Evolutionary conservation across 2,329 filamentous ascomycete species (phyloP), one percentile per base, ranked within the genome.

Genomic region (Pezicula radicicola): DNA sequence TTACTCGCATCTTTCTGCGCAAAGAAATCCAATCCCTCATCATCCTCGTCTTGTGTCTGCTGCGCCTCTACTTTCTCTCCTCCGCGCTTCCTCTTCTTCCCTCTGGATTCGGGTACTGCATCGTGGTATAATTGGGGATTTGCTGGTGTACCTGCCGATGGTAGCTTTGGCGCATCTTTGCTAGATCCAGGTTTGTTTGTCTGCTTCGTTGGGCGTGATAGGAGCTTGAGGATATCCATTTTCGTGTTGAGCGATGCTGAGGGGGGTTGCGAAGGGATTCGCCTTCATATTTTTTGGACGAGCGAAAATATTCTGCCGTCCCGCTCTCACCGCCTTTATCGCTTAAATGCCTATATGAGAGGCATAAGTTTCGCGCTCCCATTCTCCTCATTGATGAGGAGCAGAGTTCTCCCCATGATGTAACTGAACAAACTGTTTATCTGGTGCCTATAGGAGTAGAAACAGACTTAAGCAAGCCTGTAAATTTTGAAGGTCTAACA

Each of bases 81-180:
- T 54, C 66, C 71, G 49, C 80, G 73, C 69, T 85, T 85, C 58
- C 81, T 75, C 71, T 84, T 85, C 59, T 77, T 74, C 51, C 73
- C 72, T 52, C 69, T 64, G 50, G 71, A 69, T 41, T 59, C 58
- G 18, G 61, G 61, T 21, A 77, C 70, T 15, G 76, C 66, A 63
- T 85, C 81, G 70, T 85, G 78, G 70, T 81, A 90, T 30, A 90
- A 78, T 68, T 91, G 88, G 8, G 88, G 86, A 60, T 87, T 87
- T 41, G 79, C 72, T 55, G 75, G 75, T 19, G 78, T 80, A 55
- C 85, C 86, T 48, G 81, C 81, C 4, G 85, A 89, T 6, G 87
- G 86, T 30, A 88, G 72, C 50, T 75, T 78, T 3, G 71, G 62
- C 18, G 70, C 62, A 28, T 68, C 64, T 39, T 69, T 65, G 6